Base-by-base conservation (phyloP, 225 moss, liverwort and hornwort genomes). In the Marchantia polymorpha region DNA sequence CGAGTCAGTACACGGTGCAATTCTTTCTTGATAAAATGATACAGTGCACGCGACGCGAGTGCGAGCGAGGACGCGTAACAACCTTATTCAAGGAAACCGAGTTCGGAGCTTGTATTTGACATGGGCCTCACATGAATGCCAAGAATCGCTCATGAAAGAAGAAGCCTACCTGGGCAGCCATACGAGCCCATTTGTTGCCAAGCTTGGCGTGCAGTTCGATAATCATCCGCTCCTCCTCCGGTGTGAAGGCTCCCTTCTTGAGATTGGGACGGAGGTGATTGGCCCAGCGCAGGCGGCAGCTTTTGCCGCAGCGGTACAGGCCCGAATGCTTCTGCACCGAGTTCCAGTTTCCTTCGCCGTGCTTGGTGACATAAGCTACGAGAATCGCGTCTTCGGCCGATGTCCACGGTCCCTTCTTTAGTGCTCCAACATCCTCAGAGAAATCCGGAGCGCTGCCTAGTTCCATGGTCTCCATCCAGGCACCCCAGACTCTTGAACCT, bases 281-380 rank as follows among this genome's bases (percentile, higher is more conserved):
- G 60, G 96, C 96, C 96, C 96, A 96, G 25, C 96, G 91, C 69
- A 96, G 85, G 31, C 96, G 92, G 86, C 96, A 96, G 81, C 96
- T 96, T 86, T 96, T 96, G 74, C 96, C 96, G 72, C 96, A 96
- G 29, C 96, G 96, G 56, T 84, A 96, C 51, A 96, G 86, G 69
- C 96, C 96, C 27, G 96, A 96, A 79, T 96, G 94, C 76, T 96
- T 96, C 80, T 96, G 94, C 74, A 96, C 96, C 15, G 96, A 94
- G 91, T 96, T 96, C 96, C 96, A 96, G 92, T 96, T 96, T 74
- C 96, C 94, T 81, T 96, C 96, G 13, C 96, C 96, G 88, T 96
- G 94, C 85, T 93, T 96, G 79, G 94, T 96, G 59, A 96, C 96
- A 81, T 94, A 96, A 3, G 91, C 84, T 51, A 96, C 89, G 65